Conservation (phyloP, 345 rosid genomes). For the Streptanthus diversifolius region DNA sequence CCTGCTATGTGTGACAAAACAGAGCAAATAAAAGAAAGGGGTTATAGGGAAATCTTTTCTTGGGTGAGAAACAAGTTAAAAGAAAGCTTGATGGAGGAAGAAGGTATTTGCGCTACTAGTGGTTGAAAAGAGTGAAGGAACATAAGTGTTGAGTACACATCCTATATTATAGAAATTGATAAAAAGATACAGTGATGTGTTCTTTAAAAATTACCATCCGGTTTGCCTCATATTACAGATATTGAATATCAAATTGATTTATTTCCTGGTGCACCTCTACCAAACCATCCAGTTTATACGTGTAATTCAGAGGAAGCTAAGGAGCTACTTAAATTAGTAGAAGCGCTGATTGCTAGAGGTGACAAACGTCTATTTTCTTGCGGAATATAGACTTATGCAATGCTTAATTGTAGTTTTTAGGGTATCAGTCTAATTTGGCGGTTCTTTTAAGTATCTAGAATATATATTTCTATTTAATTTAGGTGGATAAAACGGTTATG, state of each 20-base stretch:
- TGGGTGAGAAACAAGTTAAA: not conserved
- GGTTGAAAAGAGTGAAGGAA: not conserved
- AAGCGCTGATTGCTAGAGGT: not conserved
- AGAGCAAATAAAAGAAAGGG: too few relatives aligned
- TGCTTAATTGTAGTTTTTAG: too few relatives aligned
- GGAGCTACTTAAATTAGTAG: not conserved
- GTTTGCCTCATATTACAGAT: not conserved
- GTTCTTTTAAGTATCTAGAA: too few relatives aligned
- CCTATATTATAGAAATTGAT: not conserved
- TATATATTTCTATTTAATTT: too few relatives aligned
- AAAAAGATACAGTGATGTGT: not conserved
- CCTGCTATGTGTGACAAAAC: too few relatives aligned
- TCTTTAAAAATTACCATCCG: not conserved
- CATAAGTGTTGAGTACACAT: not conserved
- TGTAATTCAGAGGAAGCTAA: not conserved
- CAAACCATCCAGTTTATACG: not conserved
- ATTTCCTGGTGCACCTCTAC: not conserved
- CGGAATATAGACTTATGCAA: too few relatives aligned
- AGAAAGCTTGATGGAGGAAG: not conserved
- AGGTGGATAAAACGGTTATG: too few relatives aligned
- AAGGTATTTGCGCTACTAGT: not conserved
- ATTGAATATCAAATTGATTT: not conserved
- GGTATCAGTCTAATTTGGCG: too few relatives aligned
- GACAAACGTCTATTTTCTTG: too few relatives aligned
- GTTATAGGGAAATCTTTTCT: not conserved